phyloP scores from a whole-genome alignment of 768 basidiomycete species.

The Lactifluus echinatus region DNA sequence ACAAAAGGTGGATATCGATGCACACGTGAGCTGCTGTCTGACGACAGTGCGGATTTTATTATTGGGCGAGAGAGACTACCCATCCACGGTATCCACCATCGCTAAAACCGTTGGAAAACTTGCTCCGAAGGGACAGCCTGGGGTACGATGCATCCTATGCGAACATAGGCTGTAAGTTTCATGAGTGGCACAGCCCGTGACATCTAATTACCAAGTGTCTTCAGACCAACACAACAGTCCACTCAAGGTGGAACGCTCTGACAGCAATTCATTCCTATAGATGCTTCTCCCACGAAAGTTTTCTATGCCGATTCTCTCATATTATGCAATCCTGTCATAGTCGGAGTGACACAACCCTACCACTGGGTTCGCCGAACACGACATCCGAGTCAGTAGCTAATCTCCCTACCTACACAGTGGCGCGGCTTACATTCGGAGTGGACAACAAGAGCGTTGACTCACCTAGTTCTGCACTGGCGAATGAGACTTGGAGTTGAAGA shows the following conservation, averaged over 20 bases:
- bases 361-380: not conserved
- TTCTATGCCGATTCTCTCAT: constrained; percentile 28
- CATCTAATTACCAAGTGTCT: not conserved
- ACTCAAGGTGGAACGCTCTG: constrained; percentile 63
- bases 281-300: not conserved
- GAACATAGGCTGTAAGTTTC: constrained; percentile 45
- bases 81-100: constrained; percentile 80
- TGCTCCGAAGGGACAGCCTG: constrained; percentile 49
- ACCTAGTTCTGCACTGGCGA: not conserved
- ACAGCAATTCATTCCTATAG: constrained; percentile 63
- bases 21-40: not conserved
- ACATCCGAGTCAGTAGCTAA: not conserved
- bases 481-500: constrained; percentile 29
- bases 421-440: not conserved
- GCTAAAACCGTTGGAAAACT: constrained; percentile 74
- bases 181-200: not conserved
- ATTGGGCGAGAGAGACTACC: constrained; percentile 72
- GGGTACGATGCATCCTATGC: constrained; percentile 51
- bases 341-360: constrained; percentile 29
- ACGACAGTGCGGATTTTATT: constrained; percentile 53
- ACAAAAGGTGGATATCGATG: constrained; percentile 42
- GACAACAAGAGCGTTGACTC: not conserved
- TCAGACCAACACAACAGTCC: constrained; percentile 54
- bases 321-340: constrained; percentile 56
- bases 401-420: constrained; percentile 22